Percentiles rank a stretch among this genome's conserved stretches.
phyloP scores from a whole-genome alignment of 2,329 filamentous ascomycete genomes.

The Catunica adiposa region DNA sequence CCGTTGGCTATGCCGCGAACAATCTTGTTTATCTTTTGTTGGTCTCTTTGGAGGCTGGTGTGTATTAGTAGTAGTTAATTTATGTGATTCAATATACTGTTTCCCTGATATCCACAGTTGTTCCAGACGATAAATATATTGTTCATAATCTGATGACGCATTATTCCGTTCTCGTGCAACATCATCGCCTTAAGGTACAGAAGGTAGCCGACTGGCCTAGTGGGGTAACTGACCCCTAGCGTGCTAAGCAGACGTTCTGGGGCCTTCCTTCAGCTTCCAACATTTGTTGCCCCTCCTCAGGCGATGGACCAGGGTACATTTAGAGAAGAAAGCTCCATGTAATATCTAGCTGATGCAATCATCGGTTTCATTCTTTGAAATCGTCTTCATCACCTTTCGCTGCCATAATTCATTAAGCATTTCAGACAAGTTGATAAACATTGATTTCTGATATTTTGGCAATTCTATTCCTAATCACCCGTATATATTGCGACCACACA shows the following conservation, averaged over 20 bases:
- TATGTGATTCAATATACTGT: too few relatives aligned
- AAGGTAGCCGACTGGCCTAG: too few relatives aligned
- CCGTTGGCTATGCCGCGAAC: too few relatives aligned
- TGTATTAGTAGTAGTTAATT: too few relatives aligned
- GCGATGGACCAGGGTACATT: not conserved
- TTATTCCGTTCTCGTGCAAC: too few relatives aligned
- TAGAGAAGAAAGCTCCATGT: not conserved
- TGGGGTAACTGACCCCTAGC: not conserved
- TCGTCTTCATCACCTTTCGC: not conserved
- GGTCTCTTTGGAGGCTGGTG: too few relatives aligned
- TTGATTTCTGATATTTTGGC: not conserved
- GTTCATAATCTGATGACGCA: too few relatives aligned
- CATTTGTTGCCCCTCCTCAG: not conserved
- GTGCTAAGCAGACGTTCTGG: slow-evolving; percentile 11
- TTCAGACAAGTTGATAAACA: not conserved
- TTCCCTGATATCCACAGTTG: too few relatives aligned
- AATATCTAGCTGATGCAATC: not conserved
- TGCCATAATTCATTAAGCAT: not conserved
- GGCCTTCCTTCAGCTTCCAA: slow-evolving; percentile 3
- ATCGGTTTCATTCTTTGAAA: not conserved
- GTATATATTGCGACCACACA: not conserved
- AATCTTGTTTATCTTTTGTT: too few relatives aligned
- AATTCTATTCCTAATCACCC: not conserved
- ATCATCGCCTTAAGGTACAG: too few relatives aligned
- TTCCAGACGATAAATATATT: too few relatives aligned